Percentiles rank a stretch among this genome's conserved stretches.
Evolutionary conservation across 1,284 basidiomycete species (phyloP).

Genomic region (Cerioporus squamosus): DNA sequence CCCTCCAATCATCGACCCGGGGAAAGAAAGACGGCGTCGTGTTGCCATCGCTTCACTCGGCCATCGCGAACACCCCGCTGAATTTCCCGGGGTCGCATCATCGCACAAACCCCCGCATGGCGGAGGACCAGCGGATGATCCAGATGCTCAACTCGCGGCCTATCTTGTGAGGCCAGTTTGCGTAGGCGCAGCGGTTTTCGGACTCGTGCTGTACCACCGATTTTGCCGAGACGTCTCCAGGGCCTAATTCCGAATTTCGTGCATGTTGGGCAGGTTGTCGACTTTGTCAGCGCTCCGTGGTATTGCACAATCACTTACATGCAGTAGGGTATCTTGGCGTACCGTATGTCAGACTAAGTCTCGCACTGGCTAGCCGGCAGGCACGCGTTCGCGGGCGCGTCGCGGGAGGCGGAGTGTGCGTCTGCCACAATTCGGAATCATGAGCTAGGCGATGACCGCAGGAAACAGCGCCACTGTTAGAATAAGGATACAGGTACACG

Average conservation of each 20-base stretch:
- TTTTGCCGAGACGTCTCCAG: constrained; percentile 4
- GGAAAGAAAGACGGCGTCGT: constrained; percentile 28
- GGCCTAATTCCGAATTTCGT: constrained; percentile 15
- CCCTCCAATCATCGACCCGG: constrained; percentile 22
- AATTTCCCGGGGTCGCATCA: constrained; percentile 31
- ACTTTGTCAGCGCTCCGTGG: constrained; percentile 5
- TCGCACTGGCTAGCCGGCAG: constrained; percentile 6
- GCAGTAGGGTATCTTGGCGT: constrained; percentile 13
- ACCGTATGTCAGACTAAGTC: constrained; percentile 12
- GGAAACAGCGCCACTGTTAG: constrained; percentile 9
- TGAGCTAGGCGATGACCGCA: neutral
- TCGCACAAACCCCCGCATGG: constrained; percentile 43
- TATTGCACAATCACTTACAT: constrained; percentile 10
- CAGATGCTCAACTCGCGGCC: constrained; percentile 59
- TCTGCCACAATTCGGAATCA: neutral
- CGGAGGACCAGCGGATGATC: constrained; percentile 67
- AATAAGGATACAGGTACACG: constrained; percentile 26
- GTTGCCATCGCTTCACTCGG: constrained; percentile 33
- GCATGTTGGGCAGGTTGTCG: too few relatives aligned
- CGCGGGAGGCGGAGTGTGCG: neutral
- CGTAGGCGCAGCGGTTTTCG: neutral
- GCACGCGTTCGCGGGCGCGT: constrained; percentile 2
- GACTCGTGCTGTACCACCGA: constrained; percentile 3
- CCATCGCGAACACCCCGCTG: constrained; percentile 30
- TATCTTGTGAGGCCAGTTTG: constrained; percentile 32